Percentiles rank a stretch among this genome's conserved stretches.
These are phyloP conservation scores for Picochlorum costavermella DNA, from an alignment of 139 green algal species.

Conservation along the genomic window DNA sequence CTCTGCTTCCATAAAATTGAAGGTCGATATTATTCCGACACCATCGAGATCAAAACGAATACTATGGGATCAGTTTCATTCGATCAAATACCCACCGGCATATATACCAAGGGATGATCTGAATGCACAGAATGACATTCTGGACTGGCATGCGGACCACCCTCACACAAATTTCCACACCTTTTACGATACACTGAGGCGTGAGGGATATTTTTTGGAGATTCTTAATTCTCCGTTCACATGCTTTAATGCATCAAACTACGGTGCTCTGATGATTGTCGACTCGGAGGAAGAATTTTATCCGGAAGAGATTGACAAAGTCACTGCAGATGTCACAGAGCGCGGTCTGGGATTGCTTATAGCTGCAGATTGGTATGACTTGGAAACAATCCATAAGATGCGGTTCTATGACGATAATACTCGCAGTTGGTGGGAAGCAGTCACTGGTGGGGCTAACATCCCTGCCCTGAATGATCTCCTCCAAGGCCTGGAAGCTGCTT, in stretches of 20 bases:
- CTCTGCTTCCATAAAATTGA: constrained; percentile 55
- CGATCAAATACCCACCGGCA: constrained; percentile 87
- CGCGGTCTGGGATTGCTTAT: constrained; percentile 74
- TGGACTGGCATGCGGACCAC: constrained; percentile 99
- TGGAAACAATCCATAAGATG: constrained; percentile 69
- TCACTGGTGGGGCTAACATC: constrained; percentile 84
- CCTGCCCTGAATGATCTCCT: constrained; percentile 95
- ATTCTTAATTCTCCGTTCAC: constrained; percentile 79
- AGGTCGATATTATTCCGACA: constrained; percentile 51
- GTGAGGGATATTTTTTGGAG: constrained; percentile 73
- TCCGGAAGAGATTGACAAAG: constrained; percentile 70
- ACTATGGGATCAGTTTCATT: constrained; percentile 95
- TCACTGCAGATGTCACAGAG: constrained; percentile 62
- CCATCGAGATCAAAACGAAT: constrained; percentile 66
- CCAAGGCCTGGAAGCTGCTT: constrained; percentile 60
- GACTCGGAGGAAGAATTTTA: constrained; percentile 93
- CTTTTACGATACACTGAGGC: constrained; percentile 63
- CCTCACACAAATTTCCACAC: constrained; percentile 94
- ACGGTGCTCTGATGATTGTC: constrained; percentile 77
- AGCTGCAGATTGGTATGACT: constrained; percentile 96
- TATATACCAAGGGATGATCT: constrained; percentile 93
- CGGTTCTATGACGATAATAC: constrained; percentile 99
- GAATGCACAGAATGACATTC: constrained; percentile 67
- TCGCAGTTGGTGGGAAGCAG: constrained; percentile 75
- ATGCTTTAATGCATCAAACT: constrained; percentile 88